Percentiles rank a stretch among this genome's conserved stretches.
phyloP scores from a whole-genome alignment of 139 green algal genomes.

The Gonium pectorale region DNA sequence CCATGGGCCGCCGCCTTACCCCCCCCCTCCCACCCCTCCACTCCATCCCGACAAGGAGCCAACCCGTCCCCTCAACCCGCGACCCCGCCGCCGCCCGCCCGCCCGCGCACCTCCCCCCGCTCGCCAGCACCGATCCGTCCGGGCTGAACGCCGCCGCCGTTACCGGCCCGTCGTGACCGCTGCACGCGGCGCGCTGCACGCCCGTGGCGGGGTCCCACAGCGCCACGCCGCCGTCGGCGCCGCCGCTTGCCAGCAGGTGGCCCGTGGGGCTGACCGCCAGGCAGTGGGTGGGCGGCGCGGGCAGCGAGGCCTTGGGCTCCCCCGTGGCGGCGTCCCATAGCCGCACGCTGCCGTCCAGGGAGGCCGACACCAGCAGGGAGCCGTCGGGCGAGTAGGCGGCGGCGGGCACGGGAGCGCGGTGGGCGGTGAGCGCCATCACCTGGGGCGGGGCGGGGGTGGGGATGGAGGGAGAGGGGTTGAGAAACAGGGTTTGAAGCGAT shows the following conservation, averaged over 20 bases:
- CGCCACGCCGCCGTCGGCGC: slow-evolving; percentile 4
- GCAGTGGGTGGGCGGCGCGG: slow-evolving; percentile 12
- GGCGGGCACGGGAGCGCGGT: slow-evolving; percentile 2
- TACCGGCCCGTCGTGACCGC: neutral
- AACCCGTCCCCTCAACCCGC: neutral
- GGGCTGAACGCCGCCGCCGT: slow-evolving; percentile 11
- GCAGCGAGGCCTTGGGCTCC: slow-evolving; percentile 38
- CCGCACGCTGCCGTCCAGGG: slow-evolving; percentile 28
- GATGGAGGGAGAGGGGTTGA: too few species aligned
- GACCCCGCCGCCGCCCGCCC: neutral
- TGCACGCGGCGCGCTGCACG: neutral
- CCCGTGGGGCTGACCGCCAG: slow-evolving; percentile 23
- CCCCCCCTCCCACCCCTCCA: too few species aligned
- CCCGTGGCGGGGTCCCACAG: slow-evolving; percentile 28
- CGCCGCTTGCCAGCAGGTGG: slow-evolving; percentile 19
- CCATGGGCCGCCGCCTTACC: too few species aligned
- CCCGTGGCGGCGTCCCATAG: slow-evolving; percentile 26
- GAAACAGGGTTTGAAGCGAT: too few species aligned
- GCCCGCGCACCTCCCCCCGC: slow-evolving; percentile 7
- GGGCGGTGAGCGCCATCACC: slow-evolving; percentile 34
- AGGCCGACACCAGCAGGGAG: slow-evolving; percentile 30
- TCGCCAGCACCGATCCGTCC: slow-evolving; percentile 8
- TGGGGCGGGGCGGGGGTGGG: too few species aligned
- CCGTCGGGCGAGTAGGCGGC: slow-evolving; percentile 29
- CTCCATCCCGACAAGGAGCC: too few species aligned